Evolutionary conservation across 176 grass and related monocot genomes (phyloP), one percentile per base, ranked within the genome.

Genomic region (Elaeis guineensis): DNA sequence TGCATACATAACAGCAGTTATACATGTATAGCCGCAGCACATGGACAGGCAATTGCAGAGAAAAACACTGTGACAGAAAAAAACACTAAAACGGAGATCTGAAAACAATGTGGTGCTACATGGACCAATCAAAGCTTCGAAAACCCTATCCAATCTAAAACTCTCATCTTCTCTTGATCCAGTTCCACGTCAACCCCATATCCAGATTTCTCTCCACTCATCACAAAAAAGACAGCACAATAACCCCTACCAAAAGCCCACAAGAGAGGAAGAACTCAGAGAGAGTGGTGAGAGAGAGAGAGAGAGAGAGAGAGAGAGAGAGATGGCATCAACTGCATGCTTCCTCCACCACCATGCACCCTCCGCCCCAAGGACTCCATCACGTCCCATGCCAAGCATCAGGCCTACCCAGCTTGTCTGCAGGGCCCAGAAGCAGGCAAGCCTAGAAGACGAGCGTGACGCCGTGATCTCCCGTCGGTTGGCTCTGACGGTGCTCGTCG

Each of bases 281-380:
- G 54, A 17, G 21, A 73, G 52, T 17, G 6, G 52, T 16, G 6
- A 26, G 39, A n/a, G 25, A 53, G 39, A 23, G 23, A 23, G 23
- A 23, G 39, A n/a, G 25, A 53, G 39, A 23, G 23, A 23, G 23
- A 23, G 23, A 23, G 23, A 23, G 23, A 23, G 1, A 23, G 23
- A 23, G 1, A 23, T 23, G 92, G 92, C 87, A 64, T 88, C 87
- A 58, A 80, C 87, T 67, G 76, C 93, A 55, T 97, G 87, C 83
- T 83, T 96, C 75, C 78, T 96, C 58, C 80, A 87, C 83, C 86
- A 87, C 68, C 56, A 16, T 8, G 56, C 44, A 16, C 57, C 68
- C 66, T 78, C 86, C 50, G 75, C 83, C 4, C 68, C 86, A 21
- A 64, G 71, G 68, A 57, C 58, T 28, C 57, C 77, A 3, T 72